Base-by-base conservation (phyloP, 768 basidiomycete genomes). In the Daedalea quercina region DNA sequence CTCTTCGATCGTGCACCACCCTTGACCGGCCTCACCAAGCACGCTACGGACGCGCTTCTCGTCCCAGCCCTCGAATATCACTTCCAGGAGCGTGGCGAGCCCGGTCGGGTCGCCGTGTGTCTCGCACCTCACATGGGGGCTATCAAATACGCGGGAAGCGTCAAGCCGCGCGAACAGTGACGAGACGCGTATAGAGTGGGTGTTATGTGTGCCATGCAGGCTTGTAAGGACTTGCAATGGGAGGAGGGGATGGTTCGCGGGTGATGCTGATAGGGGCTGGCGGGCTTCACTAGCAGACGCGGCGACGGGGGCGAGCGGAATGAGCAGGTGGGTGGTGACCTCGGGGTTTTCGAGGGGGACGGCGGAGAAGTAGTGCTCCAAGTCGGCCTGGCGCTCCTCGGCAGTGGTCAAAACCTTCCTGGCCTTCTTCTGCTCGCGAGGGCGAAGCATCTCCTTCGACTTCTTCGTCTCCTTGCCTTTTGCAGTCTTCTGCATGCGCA, bases 1-100 rank as follows among this genome's bases (percentile, higher is more conserved):
- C 60, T 90, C 87, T 62, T 88, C 81, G 17, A 91, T 66, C 0
- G 76, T 73, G 68, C 87, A 91, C 89, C 90, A 92, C 0, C 83
- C 85, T 8, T 74, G 78, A 17, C 83, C 80, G 26, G 79, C 81
- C 63, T 87, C 81, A 12, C 90, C 90, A 12, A 90, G 75, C 19
- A 90, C 74, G 44, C 76, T 67, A 41, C 84, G 72, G 8, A 91
- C 87, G 44, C 80, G 78, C 11, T 71, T 70, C 57, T 78, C 78
- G 3, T 79, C 76, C 87, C 90, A 93, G 2, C 90, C 90, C 17
- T 70, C 69, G 61, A 94, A 88, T 31, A 80, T 78, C 44, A 94
- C 75, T 48, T 79, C 80, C 12, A 90, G 72, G 26, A 86, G 60
- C 17, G 81, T 84, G 58, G 85, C 85, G 4, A 82, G 76, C 15